phyloP scores from a whole-genome alignment of 2,329 filamentous ascomycete species.

The Diaporthe capsici region DNA sequence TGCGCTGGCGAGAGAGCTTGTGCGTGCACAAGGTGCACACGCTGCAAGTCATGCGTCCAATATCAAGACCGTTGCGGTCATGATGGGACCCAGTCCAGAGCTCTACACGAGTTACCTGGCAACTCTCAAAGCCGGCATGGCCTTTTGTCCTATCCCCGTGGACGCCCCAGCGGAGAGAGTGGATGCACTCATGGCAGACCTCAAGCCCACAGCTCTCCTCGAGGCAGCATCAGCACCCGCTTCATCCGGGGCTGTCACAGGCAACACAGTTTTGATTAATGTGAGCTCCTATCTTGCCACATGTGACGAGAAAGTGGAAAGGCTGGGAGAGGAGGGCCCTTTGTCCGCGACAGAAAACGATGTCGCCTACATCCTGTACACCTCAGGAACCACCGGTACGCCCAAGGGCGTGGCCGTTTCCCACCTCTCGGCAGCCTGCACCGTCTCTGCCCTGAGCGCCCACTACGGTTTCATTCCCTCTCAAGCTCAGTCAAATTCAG shows the following conservation, averaged over 20 bases:
- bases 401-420: conserved; percentile 52
- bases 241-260: not conserved
- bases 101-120: conserved; percentile 55
- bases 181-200: conserved; percentile 48
- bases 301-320: conserved; percentile 29
- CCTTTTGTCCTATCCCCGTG: conserved; percentile 55
- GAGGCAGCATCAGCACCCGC: conserved; percentile 30
- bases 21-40: conserved; percentile 8
- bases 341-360: conserved; percentile 37
- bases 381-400: conserved; percentile 52
- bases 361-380: conserved; percentile 52
- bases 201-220: conserved; percentile 47
- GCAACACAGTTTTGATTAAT: conserved; percentile 28
- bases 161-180: conserved; percentile 51
- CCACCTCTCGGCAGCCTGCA: conserved; percentile 48
- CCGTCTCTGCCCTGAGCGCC: conserved; percentile 49
- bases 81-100: conserved; percentile 49
- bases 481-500: conserved; percentile 45
- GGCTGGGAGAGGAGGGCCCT: not conserved
- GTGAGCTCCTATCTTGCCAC: conserved; percentile 7
- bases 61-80: conserved; percentile 42
- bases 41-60: not conserved
- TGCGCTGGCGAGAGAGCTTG: conserved; percentile 30
- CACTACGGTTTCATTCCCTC: conserved; percentile 45
- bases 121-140: conserved; percentile 52